Percentiles rank a stretch among this genome's conserved stretches.
phyloP scores from a whole-genome alignment of 306 rosid species.

The Medicago arabica region DNA sequence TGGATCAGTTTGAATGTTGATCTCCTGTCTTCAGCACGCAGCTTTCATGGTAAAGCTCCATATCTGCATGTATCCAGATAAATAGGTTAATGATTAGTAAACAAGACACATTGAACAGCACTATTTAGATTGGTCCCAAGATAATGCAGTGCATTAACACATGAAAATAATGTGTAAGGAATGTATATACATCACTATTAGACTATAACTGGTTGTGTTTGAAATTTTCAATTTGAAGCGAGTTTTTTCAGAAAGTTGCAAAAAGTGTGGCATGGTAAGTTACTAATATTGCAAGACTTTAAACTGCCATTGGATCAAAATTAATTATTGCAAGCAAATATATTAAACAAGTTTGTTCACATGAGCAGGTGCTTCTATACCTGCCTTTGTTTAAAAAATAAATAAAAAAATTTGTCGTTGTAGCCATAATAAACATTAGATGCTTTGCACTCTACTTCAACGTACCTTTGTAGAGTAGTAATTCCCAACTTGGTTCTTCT shows the following conservation, averaged over 20 bases:
- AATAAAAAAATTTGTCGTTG: neutral
- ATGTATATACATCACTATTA: neutral
- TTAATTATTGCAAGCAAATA: neutral
- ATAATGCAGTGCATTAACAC: slow-evolving; percentile 17
- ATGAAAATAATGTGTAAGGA: neutral
- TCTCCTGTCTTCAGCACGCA: slow-evolving; percentile 90
- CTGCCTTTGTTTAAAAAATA: neutral
- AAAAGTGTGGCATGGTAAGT: slow-evolving; percentile 5
- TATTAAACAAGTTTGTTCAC: neutral
- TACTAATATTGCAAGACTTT: slow-evolving; percentile 18
- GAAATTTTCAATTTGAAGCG: neutral
- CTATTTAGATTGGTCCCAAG: neutral
- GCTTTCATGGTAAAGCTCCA: slow-evolving; percentile 95
- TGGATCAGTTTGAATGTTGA: slow-evolving; percentile 89
- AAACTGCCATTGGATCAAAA: neutral
- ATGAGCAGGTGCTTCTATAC: slow-evolving; percentile 1
- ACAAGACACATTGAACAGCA: neutral
- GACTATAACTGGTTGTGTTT: neutral
- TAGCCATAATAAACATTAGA: neutral
- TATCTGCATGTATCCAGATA: slow-evolving; percentile 63
- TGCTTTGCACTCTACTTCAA: slow-evolving; percentile 13
- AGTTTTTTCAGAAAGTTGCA: neutral
- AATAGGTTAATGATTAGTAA: neutral
- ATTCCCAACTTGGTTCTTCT: slow-evolving; percentile 95
- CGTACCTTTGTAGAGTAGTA: slow-evolving; percentile 92